Conservation (phyloP, 345 rosid species). For the Lepidium didymum region DNA sequence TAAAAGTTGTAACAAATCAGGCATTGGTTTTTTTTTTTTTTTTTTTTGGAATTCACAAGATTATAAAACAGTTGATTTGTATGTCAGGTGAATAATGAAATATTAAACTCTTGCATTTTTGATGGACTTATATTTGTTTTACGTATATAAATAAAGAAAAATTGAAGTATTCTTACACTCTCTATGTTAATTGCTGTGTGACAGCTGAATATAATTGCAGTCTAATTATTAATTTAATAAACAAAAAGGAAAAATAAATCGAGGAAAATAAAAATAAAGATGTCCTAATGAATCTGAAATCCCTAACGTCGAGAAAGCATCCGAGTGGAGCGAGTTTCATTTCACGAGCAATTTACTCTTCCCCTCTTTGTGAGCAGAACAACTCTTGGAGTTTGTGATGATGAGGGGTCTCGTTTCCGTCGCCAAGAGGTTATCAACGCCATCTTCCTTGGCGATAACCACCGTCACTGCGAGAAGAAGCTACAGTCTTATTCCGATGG, state of each 20-base stretch:
- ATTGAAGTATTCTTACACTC: too few relatives aligned
- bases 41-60: neutral
- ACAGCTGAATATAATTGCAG: neutral
- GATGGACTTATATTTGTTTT: too few relatives aligned
- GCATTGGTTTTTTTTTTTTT: neutral
- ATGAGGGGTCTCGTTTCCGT: slow-evolving; percentile 28
- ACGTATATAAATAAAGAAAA: too few relatives aligned
- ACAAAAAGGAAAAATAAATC: neutral
- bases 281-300: slow-evolving; percentile 8
- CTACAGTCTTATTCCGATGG: slow-evolving; percentile 87
- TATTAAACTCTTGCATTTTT: too few relatives aligned
- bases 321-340: neutral
- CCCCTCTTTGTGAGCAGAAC: neutral
- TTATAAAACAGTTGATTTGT: neutral
- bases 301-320: neutral
- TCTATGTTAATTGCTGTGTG: neutral
- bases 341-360: neutral
- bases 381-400: slow-evolving; percentile 14
- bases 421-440: slow-evolving; percentile 13
- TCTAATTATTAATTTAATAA: neutral
- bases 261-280: neutral
- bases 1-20: neutral
- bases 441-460: slow-evolving; percentile 8
- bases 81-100: too few relatives aligned
- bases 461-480: slow-evolving; percentile 28